Evolutionary conservation across 1,284 basidiomycete genomes (phyloP).

Genomic region (Ustilago cynodontis): DNA sequence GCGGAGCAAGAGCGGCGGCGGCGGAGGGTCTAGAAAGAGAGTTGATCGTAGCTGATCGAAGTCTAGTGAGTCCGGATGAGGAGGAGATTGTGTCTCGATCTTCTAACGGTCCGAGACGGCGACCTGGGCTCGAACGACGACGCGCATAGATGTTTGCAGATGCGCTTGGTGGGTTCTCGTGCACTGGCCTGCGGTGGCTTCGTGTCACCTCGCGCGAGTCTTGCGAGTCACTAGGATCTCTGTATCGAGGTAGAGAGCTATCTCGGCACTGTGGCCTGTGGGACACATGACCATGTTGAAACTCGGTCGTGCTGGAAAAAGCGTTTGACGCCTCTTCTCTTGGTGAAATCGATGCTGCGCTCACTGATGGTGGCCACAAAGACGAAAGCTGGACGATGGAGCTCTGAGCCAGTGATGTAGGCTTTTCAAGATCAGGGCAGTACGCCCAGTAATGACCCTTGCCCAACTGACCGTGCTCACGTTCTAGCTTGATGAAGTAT

Average conservation of each 20-base stretch:
- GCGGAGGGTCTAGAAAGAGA: conserved; percentile 8
- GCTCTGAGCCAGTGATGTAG: conserved; percentile 43
- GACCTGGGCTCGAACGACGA: conserved; percentile 12
- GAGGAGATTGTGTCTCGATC: background rate
- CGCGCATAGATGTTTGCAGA: background rate
- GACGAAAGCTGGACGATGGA: conserved; percentile 30
- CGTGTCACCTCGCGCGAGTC: background rate
- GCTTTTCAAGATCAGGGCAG: conserved; percentile 40
- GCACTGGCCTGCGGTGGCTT: background rate
- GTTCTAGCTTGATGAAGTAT: conserved; percentile 49
- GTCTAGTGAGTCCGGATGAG: background rate
- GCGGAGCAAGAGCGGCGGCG: background rate
- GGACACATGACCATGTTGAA: background rate
- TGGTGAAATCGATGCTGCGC: conserved; percentile 10
- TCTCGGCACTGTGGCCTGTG: background rate
- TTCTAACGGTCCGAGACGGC: background rate
- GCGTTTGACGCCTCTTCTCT: conserved; percentile 5
- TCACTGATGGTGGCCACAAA: conserved; percentile 31
- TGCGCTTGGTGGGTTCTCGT: background rate
- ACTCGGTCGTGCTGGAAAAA: conserved; percentile 3
- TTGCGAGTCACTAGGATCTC: background rate
- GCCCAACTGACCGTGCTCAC: conserved; percentile 35
- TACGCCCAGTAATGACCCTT: conserved; percentile 55
- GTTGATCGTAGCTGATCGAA: conserved; percentile 33
- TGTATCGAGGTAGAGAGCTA: conserved; percentile 5